A percentile compares a stretch with the other conserved stretches of the same genome.
These are phyloP conservation scores for Xylaria nigripes DNA, from an alignment of 495 filamentous ascomycete species.

Conservation along the genomic window DNA sequence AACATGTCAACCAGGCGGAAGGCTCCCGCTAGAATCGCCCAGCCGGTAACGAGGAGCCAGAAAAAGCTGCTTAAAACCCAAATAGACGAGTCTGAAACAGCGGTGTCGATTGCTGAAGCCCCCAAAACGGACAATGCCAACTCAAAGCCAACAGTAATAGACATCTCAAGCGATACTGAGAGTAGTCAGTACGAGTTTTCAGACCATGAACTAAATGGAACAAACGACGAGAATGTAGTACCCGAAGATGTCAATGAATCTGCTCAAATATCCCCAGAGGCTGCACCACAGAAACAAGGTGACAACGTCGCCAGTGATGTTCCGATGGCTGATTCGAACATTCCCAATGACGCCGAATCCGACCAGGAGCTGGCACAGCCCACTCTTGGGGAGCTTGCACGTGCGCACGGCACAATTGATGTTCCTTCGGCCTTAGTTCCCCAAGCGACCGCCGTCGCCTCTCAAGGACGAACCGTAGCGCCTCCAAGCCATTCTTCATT, in stretches of 20 bases:
- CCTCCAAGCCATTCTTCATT: constrained; percentile 72
- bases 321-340: constrained; percentile 41
- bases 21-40: constrained; percentile 38
- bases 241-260: constrained; percentile 2
- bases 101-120: constrained; percentile 41
- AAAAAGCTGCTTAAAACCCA: constrained; percentile 51
- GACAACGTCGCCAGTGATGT: constrained; percentile 16
- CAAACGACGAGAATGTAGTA: constrained; percentile 16
- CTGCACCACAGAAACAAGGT: neutral
- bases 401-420: constrained; percentile 68
- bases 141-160: constrained; percentile 33
- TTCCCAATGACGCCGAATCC: constrained; percentile 40
- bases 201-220: constrained; percentile 22
- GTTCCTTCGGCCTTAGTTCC: constrained; percentile 54
- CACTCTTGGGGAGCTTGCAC: constrained; percentile 81
- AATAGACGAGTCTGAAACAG: constrained; percentile 67
- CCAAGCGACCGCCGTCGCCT: constrained; percentile 25
- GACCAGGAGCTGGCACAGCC: constrained; percentile 48
- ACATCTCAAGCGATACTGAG: constrained; percentile 50
- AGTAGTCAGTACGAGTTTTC: constrained; percentile 32
- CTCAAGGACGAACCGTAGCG: constrained; percentile 33
- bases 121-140: constrained; percentile 22
- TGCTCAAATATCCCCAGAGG: constrained; percentile 6
- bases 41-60: constrained; percentile 45
- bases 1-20: constrained; percentile 49